Percentiles rank a stretch among this genome's conserved stretches.
phyloP scores from a whole-genome alignment of 495 filamentous ascomycete species.

The Monascus purpureus region DNA sequence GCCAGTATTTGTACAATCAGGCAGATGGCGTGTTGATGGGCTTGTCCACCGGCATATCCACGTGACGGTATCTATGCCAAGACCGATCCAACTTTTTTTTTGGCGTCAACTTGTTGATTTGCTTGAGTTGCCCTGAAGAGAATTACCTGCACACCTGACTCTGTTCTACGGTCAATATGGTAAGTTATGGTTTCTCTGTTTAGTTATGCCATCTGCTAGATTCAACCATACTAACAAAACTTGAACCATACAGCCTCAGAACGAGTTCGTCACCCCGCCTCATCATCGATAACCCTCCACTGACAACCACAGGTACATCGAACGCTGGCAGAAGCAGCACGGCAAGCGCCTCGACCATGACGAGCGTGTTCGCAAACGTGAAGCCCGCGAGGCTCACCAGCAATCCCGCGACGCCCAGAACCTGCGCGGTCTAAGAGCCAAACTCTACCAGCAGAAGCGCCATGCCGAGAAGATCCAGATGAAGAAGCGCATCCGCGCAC shows the following conservation, averaged over 20 bases:
- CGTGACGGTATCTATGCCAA: constrained; percentile 15
- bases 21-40: too few relatives aligned
- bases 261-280: constrained; percentile 1
- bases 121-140: constrained; percentile 7
- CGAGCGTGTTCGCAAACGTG: constrained; percentile 75
- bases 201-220: neutral
- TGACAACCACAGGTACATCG: constrained; percentile 56
- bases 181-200: constrained; percentile 6
- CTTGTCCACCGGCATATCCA: constrained; percentile 3
- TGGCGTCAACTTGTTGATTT: neutral
- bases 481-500: constrained; percentile 86
- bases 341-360: constrained; percentile 78
- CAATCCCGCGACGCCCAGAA: constrained; percentile 79
- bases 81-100: constrained; percentile 23
- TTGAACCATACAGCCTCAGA: neutral
- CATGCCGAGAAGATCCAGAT: constrained; percentile 98
- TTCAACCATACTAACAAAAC: neutral
- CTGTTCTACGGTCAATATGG: constrained; percentile 21
- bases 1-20: constrained; percentile 1
- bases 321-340: constrained; percentile 71
- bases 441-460: constrained; percentile 87
- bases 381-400: constrained; percentile 78
- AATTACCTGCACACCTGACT: constrained; percentile 6
- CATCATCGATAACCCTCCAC: too few relatives aligned
- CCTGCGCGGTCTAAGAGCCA: constrained; percentile 78